A percentile compares a stretch with the other conserved stretches of the same genome.
Conservation (phyloP, 768 basidiomycete genomes). For the Scleroderma bovista region DNA sequence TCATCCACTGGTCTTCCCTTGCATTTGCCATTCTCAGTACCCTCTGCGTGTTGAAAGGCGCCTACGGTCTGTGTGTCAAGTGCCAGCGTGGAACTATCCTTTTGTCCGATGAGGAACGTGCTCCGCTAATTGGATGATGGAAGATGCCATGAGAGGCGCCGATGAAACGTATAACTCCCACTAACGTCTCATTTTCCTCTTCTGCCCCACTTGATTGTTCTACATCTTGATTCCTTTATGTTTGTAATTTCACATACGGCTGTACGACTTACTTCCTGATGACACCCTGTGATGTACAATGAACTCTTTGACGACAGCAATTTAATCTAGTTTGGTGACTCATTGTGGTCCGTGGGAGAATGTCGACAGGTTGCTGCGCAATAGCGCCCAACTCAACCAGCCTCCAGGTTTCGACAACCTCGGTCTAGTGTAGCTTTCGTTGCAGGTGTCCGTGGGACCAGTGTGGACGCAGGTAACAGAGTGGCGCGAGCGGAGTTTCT, state of each 20-base stretch:
- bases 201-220: neutral
- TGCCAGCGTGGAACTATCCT: conserved; percentile 46
- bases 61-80: conserved; percentile 48
- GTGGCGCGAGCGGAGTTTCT: conserved; percentile 4
- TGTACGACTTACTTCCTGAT: neutral
- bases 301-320: neutral
- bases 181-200: neutral
- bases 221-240: neutral
- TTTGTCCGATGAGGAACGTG: conserved; percentile 82
- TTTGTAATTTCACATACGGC: neutral
- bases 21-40: conserved; percentile 81
- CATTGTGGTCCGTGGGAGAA: too few species aligned
- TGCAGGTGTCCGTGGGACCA: too few species aligned
- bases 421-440: too few species aligned
- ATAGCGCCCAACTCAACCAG: too few species aligned
- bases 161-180: neutral
- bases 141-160: conserved; percentile 4
- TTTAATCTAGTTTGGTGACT: too few species aligned
- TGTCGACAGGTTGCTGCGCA: neutral
- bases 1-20: conserved; percentile 89
- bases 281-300: neutral
- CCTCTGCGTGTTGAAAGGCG: conserved; percentile 78
- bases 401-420: too few species aligned
- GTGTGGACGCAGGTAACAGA: conserved; percentile 24
- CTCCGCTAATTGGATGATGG: conserved; percentile 58